Evolutionary conservation across 306 rosid species (phyloP), one percentile per base, ranked within the genome.

Genomic region (Malus domestica): DNA sequence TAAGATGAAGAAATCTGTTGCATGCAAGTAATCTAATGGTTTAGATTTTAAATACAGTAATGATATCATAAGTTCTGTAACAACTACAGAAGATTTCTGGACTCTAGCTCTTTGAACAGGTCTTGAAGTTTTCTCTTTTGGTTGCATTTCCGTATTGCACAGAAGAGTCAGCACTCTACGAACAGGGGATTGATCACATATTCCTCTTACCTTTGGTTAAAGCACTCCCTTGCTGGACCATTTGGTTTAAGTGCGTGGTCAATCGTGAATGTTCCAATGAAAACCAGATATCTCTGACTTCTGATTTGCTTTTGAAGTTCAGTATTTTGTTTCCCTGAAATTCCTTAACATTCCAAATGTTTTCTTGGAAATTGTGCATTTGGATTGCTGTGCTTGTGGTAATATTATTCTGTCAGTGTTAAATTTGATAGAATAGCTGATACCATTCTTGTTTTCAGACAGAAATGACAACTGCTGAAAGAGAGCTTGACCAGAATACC

Each of bases 381-480:
- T 15, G 29, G 30, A n/a, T 71, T n/a, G 8, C 5, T 55, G 19
- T 33, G 22, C 33, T n/a, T 45, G 22, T 54, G 12, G 6, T 32
- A 10, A 51, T 52, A 42, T 71, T 52, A 32, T n/a, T 33, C 29
- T n/a, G n/a, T 27, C 42, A 40, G 60, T 55, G 22, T n/a, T 13
- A 57, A 38, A n/a, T 35, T n/a, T 67, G 71, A 38, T 67, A 4
- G 20, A 57, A 23, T 72, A 57, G 35, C 52, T 51, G 40, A n/a
- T 57, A 23, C 35, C 54, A 51, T 78, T 80, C 61, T 82, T 68
- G 61, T 68, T 35, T 86, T 63, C 90, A 95, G 99, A 95, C 99
- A 68, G 97, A 95, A 85, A 92, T 92, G 97, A 95, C 99, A 14
- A 95, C 97, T 68, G 97, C 99, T 83, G 99, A 92, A 87, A 95